These are phyloP conservation scores for Neoascochyta sp. DNA, from an alignment of 2,329 filamentous ascomycete genomes.

Conservation along the genomic window DNA sequence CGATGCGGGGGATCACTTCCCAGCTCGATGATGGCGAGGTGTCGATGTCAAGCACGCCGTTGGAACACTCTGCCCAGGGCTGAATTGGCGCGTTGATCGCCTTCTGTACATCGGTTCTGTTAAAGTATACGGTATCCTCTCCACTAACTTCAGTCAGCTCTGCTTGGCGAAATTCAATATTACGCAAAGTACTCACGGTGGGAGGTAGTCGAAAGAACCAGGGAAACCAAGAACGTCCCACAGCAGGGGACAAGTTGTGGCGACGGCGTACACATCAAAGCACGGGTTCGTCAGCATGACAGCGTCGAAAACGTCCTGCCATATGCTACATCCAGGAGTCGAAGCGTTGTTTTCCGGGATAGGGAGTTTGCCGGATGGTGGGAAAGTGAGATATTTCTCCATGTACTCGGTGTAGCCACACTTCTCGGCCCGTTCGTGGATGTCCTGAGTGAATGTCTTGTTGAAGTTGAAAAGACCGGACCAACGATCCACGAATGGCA, in stretches of 20 bases:
- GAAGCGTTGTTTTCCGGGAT: slow-evolving; percentile 44
- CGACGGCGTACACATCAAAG: slow-evolving; percentile 73
- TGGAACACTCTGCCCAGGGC: slow-evolving; percentile 57
- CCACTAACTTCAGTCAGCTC: no score
- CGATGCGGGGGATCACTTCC: slow-evolving; percentile 63
- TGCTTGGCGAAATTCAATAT: no score
- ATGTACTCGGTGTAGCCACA: slow-evolving; percentile 64
- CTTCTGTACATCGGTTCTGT: slow-evolving; percentile 64
- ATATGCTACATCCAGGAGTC: slow-evolving; percentile 56
- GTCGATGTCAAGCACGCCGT: slow-evolving; percentile 50
- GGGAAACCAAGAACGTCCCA: slow-evolving; percentile 70
- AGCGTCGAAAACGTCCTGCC: slow-evolving; percentile 53
- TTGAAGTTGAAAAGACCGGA: slow-evolving; percentile 61
- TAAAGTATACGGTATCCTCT: slow-evolving; percentile 64
- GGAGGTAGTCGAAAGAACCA: slow-evolving; percentile 58
- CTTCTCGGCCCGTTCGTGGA: slow-evolving; percentile 51
- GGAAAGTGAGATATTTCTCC: slow-evolving; percentile 62
- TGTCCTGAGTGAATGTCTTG: slow-evolving; percentile 51
- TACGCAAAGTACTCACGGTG: no score
- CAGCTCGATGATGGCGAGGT: slow-evolving; percentile 53
- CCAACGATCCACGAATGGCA: slow-evolving; percentile 61
- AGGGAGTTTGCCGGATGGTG: slow-evolving; percentile 61
- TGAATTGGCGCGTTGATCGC: slow-evolving; percentile 62
- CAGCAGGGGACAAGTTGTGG: slow-evolving; percentile 65
- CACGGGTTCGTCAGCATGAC: slow-evolving; percentile 65